These are phyloP conservation scores for Debaryomyces robertsiae DNA, from an alignment of 1,139 yeast genomes.

Conservation along the genomic window DNA sequence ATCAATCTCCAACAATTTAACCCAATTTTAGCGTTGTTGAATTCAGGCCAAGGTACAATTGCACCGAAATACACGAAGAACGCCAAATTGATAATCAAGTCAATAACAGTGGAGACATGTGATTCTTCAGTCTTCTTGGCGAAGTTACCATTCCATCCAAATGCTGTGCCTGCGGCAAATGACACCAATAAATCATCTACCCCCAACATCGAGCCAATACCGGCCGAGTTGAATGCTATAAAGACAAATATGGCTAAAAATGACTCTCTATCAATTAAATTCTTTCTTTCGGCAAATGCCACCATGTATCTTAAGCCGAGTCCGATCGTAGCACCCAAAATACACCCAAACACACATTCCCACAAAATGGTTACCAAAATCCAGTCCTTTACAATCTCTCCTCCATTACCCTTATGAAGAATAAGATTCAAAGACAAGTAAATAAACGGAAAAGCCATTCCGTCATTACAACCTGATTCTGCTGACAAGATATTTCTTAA, in stretches of 20 bases:
- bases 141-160: conserved; percentile 97
- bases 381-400: conserved; percentile 83
- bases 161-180: conserved; percentile 94
- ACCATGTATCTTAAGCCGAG: conserved; percentile 71
- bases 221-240: conserved; percentile 86
- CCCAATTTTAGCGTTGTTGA: conserved; percentile 67
- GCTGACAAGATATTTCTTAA: conserved; percentile 86
- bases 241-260: conserved; percentile 89
- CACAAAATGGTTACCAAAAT: conserved; percentile 76
- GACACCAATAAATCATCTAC: conserved; percentile 91
- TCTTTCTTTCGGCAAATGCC: conserved; percentile 72
- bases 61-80: conserved; percentile 95
- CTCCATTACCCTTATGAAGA: conserved; percentile 63
- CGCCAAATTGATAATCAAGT: conserved; percentile 77
- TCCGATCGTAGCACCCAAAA: conserved; percentile 81
- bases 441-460: conserved; percentile 97
- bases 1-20: conserved; percentile 83
- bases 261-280: conserved; percentile 88
- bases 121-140: conserved; percentile 86
- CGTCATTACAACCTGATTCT: conserved; percentile 97
- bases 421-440: conserved; percentile 72
- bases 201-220: conserved; percentile 89
- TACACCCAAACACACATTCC: conserved; percentile 84
- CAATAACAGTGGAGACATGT: conserved; percentile 91
- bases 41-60: conserved; percentile 88